Evolutionary conservation across 805 yeast genomes (phyloP), one percentile per base, ranked within the genome.

Genomic region (Cyberlindnera suaveolens): DNA sequence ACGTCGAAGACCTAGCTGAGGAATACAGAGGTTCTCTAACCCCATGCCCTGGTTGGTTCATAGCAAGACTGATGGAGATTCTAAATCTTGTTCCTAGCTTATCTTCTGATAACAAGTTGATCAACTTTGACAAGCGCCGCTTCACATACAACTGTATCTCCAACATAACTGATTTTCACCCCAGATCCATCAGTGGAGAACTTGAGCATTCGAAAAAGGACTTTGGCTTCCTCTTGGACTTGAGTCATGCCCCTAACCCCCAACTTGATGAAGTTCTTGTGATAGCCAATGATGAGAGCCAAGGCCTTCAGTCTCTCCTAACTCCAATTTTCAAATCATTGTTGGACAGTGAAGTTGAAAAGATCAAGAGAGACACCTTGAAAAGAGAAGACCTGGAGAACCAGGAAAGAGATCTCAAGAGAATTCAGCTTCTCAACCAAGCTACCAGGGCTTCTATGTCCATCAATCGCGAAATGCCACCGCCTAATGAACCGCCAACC

Each of bases 21-120:
- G 52, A 46, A 4, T 47, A 47, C 48, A 48, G 61, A 45, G 70
- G 71, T 42, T 72, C 80, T 0, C 65, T 86, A 39, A 77, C 88
- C 6, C 93, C 96, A 3, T 90, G 96, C 56, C 77, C 88, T 46
- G 97, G 97, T 10, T 91, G 98, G 98, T 70, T 88, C 40, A 68
- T 84, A 19, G 91, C 85, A 53, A 78, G 95, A 47, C 65, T 91
- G 49, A 59, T 89, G 42, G 96, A 86, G 56, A 77, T 82, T 46
- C 78, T 82, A 1, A 80, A 84, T 49, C 81, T 75, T 56, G 80
- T 88, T 40, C 95, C 96, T 16, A 85, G 84, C 54, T 85, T 80
- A 78, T 76, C 82, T 40, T 72, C 78, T 33, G 80, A 81, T 54
- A 72, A 82, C 2, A 68, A 72, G 30, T 66, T 83, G 47, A 78